A percentile compares a stretch with the other conserved stretches of the same genome.
phyloP scores from a whole-genome alignment of 1,139 yeast species.

The Hanseniaspora sp. region DNA sequence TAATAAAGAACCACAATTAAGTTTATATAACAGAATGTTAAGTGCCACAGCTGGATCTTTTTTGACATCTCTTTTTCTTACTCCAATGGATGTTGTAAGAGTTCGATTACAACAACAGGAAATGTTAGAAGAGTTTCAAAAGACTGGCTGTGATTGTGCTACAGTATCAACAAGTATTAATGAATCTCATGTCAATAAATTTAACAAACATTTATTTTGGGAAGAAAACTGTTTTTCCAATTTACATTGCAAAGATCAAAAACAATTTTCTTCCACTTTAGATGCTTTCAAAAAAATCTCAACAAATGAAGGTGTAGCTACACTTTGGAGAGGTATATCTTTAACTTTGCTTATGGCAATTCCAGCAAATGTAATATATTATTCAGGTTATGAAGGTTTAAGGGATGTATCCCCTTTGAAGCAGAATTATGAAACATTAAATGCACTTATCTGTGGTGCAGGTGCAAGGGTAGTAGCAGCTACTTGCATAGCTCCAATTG shows the following conservation, averaged over 20 bases:
- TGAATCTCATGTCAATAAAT: constrained; percentile 20
- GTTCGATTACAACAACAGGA: constrained; percentile 86
- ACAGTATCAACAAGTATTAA: constrained; percentile 14
- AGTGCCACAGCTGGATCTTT: constrained; percentile 88
- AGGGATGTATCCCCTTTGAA: constrained; percentile 61
- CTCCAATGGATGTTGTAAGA: constrained; percentile 90
- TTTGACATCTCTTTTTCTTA: constrained; percentile 73
- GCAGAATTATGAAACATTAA: constrained; percentile 37
- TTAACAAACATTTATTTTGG: constrained; percentile 33
- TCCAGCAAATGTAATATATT: constrained; percentile 87
- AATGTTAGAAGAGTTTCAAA: constrained; percentile 33
- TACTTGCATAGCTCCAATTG: constrained; percentile 76
- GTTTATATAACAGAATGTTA: constrained; percentile 46
- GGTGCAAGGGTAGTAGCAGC: constrained; percentile 77
- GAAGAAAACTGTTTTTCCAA: constrained; percentile 30
- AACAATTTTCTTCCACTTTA: constrained; percentile 39
- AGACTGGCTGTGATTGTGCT: constrained; percentile 28
- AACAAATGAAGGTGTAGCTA: constrained; percentile 57
- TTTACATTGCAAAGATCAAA: constrained; percentile 26
- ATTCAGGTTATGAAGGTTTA: constrained; percentile 82
- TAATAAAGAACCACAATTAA: constrained; percentile 1
- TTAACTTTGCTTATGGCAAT: constrained; percentile 78
- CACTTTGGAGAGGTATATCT: constrained; percentile 85
- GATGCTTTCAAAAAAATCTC: constrained; percentile 62
- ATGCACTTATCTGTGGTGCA: constrained; percentile 80